Evolutionary conservation across 163 green algal species (phyloP), one percentile per base, ranked within the genome.

Genomic region (Prototheca wickerhamii): DNA sequence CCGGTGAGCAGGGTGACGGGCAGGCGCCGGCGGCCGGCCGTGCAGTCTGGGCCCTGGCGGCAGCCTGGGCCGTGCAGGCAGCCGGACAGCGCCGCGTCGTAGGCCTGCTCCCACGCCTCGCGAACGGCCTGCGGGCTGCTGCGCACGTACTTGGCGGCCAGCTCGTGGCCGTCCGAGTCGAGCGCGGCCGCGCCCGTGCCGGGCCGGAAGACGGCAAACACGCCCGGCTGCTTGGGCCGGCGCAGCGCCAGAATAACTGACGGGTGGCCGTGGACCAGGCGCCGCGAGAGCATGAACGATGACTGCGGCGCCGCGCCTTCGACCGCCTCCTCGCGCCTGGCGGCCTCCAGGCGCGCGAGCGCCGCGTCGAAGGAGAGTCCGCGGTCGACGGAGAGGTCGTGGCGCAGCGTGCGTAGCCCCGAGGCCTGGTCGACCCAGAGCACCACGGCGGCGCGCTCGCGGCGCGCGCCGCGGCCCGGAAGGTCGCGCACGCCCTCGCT

Each of bases 401-500:
- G 80, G 20, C 65, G 63, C 44, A 79, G 61, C 17, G 86, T 94
- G 32, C 62, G 56, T 21, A 86, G 76, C 21, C 67, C 68, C 34
- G 64, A 79, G 21, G 78, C 68, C 0, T 65, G 73, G 71, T 92
- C 83, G 3, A 74, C 63, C 80, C 83, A 91, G 60, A 92, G 61
- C 58, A 76, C 69, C 42, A 63, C 18, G 3, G 71, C 66, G n/a
- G 79, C 42, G 5, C 63, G 26, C 3, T 68, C 69, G 21, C 75
- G 50, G 8, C 31, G 64, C 31, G 91, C 79, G 54, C 75, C 76
- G 65, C 74, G 74, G 43, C 81, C 81, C 4, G 71, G 65, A 25
- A 94, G 68, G 59, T 94, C 86, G n/a, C 63, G 79, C 31, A 93
- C 77, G 20, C 84, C 87, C 70, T 92, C 83, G n/a, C n/a, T n/a